A percentile compares a stretch with the other conserved stretches of the same genome.
Conservation (phyloP, 2,329 filamentous ascomycete genomes). For the Penicillium sclerotigenum region DNA sequence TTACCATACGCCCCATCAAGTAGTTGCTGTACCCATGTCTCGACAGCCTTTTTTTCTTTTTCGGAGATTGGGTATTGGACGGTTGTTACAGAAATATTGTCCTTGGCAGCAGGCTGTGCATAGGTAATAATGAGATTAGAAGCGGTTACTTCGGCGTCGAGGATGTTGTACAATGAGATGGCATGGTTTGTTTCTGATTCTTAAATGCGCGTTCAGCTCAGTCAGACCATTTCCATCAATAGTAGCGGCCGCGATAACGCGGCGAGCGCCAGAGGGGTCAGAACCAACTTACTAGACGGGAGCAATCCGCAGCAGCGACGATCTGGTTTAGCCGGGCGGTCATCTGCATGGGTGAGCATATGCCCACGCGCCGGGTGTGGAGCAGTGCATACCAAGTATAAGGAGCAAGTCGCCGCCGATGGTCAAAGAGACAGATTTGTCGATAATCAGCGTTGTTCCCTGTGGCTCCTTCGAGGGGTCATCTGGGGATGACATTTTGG, state of each 20-base stretch:
- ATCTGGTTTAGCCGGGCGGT: constrained; percentile 49
- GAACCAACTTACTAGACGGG: constrained; percentile 45
- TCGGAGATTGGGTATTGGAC: constrained; percentile 61
- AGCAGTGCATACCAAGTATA: constrained; percentile 50
- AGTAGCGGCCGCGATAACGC: constrained; percentile 10
- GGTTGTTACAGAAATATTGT: constrained; percentile 58
- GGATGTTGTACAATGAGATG: constrained; percentile 77
- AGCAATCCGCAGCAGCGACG: constrained; percentile 55
- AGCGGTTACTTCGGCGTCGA: constrained; percentile 70
- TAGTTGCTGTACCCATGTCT: constrained; percentile 63
- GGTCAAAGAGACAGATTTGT: constrained; percentile 58
- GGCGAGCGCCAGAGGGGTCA: constrained; percentile 5
- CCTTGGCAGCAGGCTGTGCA: constrained; percentile 59
- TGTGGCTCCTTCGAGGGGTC: constrained; percentile 31
- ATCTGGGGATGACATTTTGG: constrained; percentile 24
- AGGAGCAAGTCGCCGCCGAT: constrained; percentile 60
- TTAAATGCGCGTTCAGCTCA: neutral
- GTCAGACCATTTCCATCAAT: constrained; percentile 6
- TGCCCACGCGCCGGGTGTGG: neutral
- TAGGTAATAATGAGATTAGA: constrained; percentile 68
- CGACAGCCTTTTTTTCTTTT: constrained; percentile 48
- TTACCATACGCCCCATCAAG: constrained; percentile 67
- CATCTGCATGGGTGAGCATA: constrained; percentile 44
- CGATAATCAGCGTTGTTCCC: constrained; percentile 52
- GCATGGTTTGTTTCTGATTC: constrained; percentile 51